Conservation (phyloP, 345 rosid species). For the Durio zibethinus region DNA sequence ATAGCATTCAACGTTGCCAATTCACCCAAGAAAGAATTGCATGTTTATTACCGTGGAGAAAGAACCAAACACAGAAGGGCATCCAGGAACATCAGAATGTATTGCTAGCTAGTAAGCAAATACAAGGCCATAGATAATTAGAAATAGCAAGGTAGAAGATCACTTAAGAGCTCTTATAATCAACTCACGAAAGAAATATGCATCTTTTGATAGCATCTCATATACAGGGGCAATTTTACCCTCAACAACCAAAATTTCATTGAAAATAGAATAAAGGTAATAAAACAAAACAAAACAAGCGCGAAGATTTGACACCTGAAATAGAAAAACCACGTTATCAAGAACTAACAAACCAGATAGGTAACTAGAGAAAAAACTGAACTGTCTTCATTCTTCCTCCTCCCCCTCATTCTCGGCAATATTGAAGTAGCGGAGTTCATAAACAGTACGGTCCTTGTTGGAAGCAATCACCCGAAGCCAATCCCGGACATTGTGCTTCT, state of each 20-base stretch:
- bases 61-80: neutral
- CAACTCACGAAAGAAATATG: neutral
- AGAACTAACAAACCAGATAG: conserved; percentile 1
- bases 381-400: conserved; percentile 61
- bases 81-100: neutral
- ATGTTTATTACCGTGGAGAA: neutral
- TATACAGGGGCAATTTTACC: neutral
- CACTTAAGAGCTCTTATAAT: neutral
- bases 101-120: neutral
- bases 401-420: conserved; percentile 73
- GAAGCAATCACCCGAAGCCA: conserved; percentile 67
- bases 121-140: neutral
- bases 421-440: conserved; percentile 59
- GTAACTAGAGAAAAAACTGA: neutral
- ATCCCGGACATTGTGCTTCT: conserved; percentile 61
- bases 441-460: conserved; percentile 51
- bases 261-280: conserved; percentile 9
- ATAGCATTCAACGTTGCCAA: too few relatives aligned
- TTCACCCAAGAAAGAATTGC: neutral
- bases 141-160: neutral
- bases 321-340: neutral
- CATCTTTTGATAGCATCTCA: neutral
- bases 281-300: neutral
- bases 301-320: conserved; percentile 1
- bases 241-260: conserved; percentile 20